phyloP scores from a whole-genome alignment of 768 basidiomycete species.

The Pulveroboletus sp. region DNA sequence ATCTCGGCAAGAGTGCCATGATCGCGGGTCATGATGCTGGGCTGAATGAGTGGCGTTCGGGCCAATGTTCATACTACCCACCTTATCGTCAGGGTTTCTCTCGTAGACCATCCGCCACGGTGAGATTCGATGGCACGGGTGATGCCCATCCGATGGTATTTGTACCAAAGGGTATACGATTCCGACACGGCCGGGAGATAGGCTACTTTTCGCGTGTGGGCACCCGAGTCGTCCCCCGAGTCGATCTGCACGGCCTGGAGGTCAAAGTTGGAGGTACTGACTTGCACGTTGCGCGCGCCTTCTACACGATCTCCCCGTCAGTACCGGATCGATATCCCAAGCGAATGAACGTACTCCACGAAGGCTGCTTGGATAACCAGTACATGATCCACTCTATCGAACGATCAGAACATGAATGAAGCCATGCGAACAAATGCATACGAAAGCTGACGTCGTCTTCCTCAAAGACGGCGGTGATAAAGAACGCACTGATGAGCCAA shows the following conservation, averaged over 20 bases:
- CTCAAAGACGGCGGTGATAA: conserved; percentile 61
- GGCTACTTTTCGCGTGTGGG: conserved; percentile 28
- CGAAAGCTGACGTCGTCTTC: conserved; percentile 57
- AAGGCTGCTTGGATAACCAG: conserved; percentile 62
- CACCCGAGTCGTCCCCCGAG: conserved; percentile 20
- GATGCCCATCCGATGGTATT: conserved; percentile 30
- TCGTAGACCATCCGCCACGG: conserved; percentile 16
- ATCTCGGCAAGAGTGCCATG: conserved; percentile 48
- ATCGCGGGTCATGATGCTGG: conserved; percentile 49
- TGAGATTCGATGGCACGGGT: conserved; percentile 20
- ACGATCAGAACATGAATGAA: not conserved
- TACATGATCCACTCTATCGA: conserved; percentile 64
- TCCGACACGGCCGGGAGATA: conserved; percentile 34
- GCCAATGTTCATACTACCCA: not conserved
- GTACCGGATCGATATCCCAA: not conserved
- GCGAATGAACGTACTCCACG: conserved; percentile 47
- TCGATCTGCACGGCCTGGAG: conserved; percentile 24
- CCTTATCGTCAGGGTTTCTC: conserved; percentile 25
- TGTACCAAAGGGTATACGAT: conserved; percentile 35
- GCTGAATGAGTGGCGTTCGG: not conserved
- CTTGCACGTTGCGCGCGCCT: conserved; percentile 48
- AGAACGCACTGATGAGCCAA: conserved; percentile 48
- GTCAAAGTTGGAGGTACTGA: conserved; percentile 43
- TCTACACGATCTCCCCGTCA: conserved; percentile 12
- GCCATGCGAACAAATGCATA: conserved; percentile 28